These are phyloP conservation scores for Coccomyxa subellipsoidea DNA, from an alignment of 163 green algal genomes.

Conservation along the genomic window DNA sequence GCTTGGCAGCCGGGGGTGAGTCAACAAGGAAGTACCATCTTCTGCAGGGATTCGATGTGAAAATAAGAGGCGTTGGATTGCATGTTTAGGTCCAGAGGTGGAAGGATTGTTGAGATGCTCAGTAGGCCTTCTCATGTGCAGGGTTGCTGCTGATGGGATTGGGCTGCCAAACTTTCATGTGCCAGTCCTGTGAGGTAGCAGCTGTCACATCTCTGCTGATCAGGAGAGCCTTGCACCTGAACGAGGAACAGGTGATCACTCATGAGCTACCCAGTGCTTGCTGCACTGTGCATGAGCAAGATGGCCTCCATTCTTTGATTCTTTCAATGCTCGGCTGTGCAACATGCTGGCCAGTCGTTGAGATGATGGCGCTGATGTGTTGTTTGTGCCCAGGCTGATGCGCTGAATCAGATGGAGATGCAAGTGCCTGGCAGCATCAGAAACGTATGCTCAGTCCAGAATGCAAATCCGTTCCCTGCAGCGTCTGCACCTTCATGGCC, in stretches of 20 bases:
- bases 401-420: not conserved
- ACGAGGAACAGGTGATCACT: not conserved
- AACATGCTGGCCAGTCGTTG: too few relatives aligned
- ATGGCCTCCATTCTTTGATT: too few relatives aligned
- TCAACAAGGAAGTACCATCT: not conserved
- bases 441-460: not conserved
- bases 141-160: not conserved
- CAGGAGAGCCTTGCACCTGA: not conserved
- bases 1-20: not conserved
- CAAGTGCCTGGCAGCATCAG: not conserved
- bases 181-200: not conserved
- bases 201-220: not conserved
- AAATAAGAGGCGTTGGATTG: too few relatives aligned
- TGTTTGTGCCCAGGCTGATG: not conserved
- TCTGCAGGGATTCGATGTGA: too few relatives aligned
- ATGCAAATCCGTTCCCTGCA: not conserved
- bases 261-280: too few relatives aligned
- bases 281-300: too few relatives aligned
- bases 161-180: not conserved
- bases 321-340: too few relatives aligned
- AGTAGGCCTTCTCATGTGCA: too few relatives aligned
- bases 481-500: not conserved
- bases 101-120: too few relatives aligned
- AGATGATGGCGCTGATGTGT: too few relatives aligned
- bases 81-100: too few relatives aligned